Conservation (phyloP, 2,329 filamentous ascomycete species). For the Botrytis medusae region DNA sequence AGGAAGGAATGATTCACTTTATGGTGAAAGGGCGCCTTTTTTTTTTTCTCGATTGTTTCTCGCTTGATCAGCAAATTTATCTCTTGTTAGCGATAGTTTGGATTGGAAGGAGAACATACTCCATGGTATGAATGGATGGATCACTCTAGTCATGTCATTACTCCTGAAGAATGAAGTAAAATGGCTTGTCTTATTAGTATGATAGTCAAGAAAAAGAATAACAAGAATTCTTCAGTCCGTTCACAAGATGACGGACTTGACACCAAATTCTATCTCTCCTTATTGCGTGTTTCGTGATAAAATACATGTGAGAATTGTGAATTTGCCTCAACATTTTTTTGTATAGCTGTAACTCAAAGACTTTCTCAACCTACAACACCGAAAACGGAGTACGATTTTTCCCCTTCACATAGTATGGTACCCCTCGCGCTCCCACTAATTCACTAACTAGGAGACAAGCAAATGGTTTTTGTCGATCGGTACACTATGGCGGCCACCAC, state of each 20-base stretch:
- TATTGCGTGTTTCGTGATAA: not conserved
- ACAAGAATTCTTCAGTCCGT: constrained; percentile 4
- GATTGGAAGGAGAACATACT: constrained; percentile 1
- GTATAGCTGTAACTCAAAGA: not conserved
- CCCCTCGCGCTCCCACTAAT: not conserved
- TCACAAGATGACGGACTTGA: constrained; percentile 10
- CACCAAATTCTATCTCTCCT: not conserved
- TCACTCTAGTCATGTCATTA: constrained; percentile 6
- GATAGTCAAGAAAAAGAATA: constrained; percentile 7
- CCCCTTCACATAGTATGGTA: not conserved
- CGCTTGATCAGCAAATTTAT: constrained; percentile 14
- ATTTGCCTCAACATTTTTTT: not conserved
- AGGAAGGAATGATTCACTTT: constrained; percentile 9
- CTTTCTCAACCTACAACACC: not conserved
- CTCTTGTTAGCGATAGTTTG: constrained; percentile 14
- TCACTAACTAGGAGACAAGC: not conserved
- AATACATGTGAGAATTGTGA: not conserved
- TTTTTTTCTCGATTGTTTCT: constrained; percentile 8
- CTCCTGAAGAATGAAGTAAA: not conserved
- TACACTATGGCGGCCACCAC: not conserved
- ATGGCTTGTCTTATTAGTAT: not conserved
- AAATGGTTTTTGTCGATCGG: not conserved
- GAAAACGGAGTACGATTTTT: not conserved
- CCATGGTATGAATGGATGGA: constrained; percentile 6
- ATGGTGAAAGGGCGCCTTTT: constrained; percentile 22